Evolutionary conservation across 2,329 filamentous ascomycete species (phyloP), one percentile per base, ranked within the genome.

Genomic region (Fusarium globosum): DNA sequence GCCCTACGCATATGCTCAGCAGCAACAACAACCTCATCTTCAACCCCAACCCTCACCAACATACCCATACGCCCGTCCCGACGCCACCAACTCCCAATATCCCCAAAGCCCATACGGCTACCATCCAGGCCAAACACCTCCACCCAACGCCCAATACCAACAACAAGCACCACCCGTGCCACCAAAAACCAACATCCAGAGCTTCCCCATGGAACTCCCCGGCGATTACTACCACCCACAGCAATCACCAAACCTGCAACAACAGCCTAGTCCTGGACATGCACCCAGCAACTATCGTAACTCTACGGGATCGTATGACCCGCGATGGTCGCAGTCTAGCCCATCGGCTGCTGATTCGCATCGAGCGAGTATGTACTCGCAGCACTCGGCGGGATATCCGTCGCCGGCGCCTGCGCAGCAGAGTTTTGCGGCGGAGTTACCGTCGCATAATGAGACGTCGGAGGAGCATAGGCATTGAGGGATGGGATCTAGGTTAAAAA

Each of bases 181-280:
- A 0, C 76, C 74, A 21, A 78, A 79, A 59, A 72, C 72, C 7
- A 66, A 75, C 42, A 57, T 76, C 45, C 77, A 80, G 39, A 46
- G 63, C n/a, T 70, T 74, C 15, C 67, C 80, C 42, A 81, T 83
- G 65, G 86, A 88, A 65, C 82, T 88, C 14, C 82, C 86, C 0
- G 88, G 87, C 28, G 88, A 89, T 74, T 87, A 81, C 76, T 85
- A 84, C 71, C 81, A 87, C 49, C 77, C 83, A 0, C 81, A 83
- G 56, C 80, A 80, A 26, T 82, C 83, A 1, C 81, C 81, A 16
- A 75, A 65, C 16, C 55, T 72, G 20, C 58, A 74, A 7, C 76
- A 75, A 7, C 80, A 80, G 33, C 73, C 76, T 3, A 69, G 74
- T 58, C 68, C 76, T 1, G 71, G 62, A 38, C 69, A 51, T 11